Conservation (phyloP, 2,329 filamentous ascomycete species). For the Colletotrichum godetiae region DNA sequence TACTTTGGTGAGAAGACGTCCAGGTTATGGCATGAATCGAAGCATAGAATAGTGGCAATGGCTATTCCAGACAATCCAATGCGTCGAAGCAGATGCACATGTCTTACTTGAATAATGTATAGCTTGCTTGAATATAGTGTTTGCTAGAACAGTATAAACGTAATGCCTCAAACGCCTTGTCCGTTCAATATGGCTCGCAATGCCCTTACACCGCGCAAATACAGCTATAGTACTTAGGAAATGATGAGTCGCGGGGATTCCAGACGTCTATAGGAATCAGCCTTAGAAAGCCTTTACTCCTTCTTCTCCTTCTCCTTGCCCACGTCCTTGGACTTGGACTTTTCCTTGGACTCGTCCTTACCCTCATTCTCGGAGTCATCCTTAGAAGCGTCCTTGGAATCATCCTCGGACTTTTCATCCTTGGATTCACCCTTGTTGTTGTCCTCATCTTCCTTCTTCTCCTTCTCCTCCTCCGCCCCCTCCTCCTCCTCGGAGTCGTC, state of each 20-base stretch:
- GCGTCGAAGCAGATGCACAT: too few species aligned
- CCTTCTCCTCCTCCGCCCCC: slow-evolving; percentile 23
- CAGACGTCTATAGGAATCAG: background rate
- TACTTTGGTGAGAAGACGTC: background rate
- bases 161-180: slow-evolving; percentile 1
- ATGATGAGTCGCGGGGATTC: background rate
- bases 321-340: background rate
- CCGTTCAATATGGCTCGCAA: background rate
- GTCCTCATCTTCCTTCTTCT: background rate
- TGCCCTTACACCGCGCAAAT: background rate
- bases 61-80: background rate
- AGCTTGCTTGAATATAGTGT: background rate
- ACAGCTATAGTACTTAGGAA: background rate
- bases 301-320: slow-evolving; percentile 28
- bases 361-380: background rate
- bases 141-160: background rate
- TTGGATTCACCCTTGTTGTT: background rate
- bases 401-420: background rate
- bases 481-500: slow-evolving; percentile 38
- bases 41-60: background rate
- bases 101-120: background rate
- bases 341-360: background rate
- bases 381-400: slow-evolving; percentile 1
- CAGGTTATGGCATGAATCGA: too few species aligned
- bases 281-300: background rate